Base-by-base conservation (phyloP, 2,329 filamentous ascomycete species). In the Monosporascus sp. region DNA sequence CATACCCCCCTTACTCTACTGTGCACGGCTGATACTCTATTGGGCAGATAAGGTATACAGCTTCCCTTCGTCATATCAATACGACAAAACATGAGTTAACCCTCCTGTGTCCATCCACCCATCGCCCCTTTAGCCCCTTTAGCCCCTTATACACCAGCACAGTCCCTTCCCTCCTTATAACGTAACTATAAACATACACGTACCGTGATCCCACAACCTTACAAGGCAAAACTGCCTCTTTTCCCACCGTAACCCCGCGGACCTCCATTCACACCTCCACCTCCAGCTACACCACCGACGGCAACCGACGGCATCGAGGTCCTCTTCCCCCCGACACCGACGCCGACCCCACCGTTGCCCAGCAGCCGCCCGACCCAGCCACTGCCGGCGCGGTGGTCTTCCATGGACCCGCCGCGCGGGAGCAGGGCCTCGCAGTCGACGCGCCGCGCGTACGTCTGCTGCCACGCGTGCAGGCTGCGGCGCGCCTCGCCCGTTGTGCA, bases 401-500 rank as follows among this genome's bases (percentile, higher is more conserved):
- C 51, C 62, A 63, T 60, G 11, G 55, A 52, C 14, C 60, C 59
- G 6, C 72, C 72, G 2, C 60, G 54, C 0, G 77, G 75, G 0
- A 80, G 67, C 5, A 80, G 64, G 15, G 56, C 57, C 2, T 70
- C 64, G n/a, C 71, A 69, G 9, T 67, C 63, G 45, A 62, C 57
- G 3, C 62, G 68, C 7, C 74, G 70, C 27, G 79, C 78, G 59
- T 78, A 83, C 3, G 55, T 57, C 54, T 76, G 69, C 62, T 80
- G 79, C 74, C 78, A 84, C 4, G 64, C 58, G 31, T 68, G 68
- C 2, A 84, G 65, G 34, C 80, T 77, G 5, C 66, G 60, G n/a
- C 67, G 72, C 1, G 81, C 79, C 48, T 78, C 76, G 2, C 60
- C 60, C 0, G 76, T 82, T 8, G 63, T 61, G 54, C 81, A 84